Conservation (phyloP, 371 early-diverging fungal genomes). For the Rhizopus microsporus region DNA sequence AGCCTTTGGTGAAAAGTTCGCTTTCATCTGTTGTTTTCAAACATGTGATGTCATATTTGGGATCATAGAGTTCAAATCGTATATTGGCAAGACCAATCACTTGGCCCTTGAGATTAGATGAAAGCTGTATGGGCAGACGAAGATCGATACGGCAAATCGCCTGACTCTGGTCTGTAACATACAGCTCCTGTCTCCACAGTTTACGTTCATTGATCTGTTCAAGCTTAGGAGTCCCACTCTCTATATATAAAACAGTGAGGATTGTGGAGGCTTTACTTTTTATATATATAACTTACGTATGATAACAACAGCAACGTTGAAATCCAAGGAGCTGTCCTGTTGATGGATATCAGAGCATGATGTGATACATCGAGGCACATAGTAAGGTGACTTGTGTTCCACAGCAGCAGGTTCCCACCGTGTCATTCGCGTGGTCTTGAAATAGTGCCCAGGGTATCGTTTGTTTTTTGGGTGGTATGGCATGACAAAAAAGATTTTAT, state of each 20-base stretch:
- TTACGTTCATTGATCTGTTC: constrained; percentile 20
- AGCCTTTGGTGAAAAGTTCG: constrained; percentile 24
- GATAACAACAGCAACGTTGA: constrained; percentile 59
- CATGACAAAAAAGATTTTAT: constrained; percentile 34
- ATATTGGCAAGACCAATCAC: constrained; percentile 35
- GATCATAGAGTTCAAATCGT: constrained; percentile 32
- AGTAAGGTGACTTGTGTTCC: constrained; percentile 26
- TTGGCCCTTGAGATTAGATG: constrained; percentile 20
- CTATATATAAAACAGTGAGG: constrained; percentile 14
- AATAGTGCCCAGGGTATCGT: constrained; percentile 34
- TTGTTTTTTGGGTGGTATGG: constrained; percentile 45
- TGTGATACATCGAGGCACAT: constrained; percentile 47
- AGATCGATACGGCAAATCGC: constrained; percentile 33
- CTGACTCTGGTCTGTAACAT: constrained; percentile 34
- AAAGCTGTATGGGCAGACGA: constrained; percentile 18
- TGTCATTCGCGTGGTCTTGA: constrained; percentile 42
- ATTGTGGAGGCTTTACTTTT: not conserved
- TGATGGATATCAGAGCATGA: constrained; percentile 37
- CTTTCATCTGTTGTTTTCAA: constrained; percentile 33
- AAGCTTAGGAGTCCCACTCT: constrained; percentile 9
- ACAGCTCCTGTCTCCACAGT: constrained; percentile 28
- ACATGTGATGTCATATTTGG: constrained; percentile 34
- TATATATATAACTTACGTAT: constrained; percentile 46
- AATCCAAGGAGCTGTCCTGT: constrained; percentile 37
- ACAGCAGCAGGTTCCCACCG: constrained; percentile 41